Conservation (phyloP, 177 flowering plant genomes). For the Vitis hybrid region DNA sequence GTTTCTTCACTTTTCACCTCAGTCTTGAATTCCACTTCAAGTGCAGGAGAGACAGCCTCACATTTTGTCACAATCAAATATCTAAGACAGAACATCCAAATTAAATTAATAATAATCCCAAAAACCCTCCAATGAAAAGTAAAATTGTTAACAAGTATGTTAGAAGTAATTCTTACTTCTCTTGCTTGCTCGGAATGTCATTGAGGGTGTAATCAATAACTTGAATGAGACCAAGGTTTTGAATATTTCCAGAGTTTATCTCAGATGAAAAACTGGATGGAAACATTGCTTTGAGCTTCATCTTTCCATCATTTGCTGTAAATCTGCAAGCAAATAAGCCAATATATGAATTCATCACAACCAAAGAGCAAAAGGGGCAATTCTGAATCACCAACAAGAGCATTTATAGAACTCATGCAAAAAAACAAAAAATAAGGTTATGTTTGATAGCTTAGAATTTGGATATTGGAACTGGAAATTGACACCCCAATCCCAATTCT, state of each 20-base stretch:
- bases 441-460: no score
- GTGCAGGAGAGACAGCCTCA: constrained; percentile 70
- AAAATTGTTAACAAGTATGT: background rate
- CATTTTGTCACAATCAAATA: constrained; percentile 54
- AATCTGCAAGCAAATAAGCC: constrained; percentile 44
- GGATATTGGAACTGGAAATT: no score
- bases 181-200: constrained; percentile 64
- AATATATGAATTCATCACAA: background rate
- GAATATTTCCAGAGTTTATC: constrained; percentile 70
- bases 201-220: constrained; percentile 72
- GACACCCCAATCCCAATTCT: no score
- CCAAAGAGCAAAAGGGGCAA: background rate
- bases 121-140: background rate
- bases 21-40: constrained; percentile 44
- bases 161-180: constrained; percentile 56
- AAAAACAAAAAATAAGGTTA: background rate
- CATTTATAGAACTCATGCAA: background rate
- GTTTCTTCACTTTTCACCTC: constrained; percentile 24
- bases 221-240: constrained; percentile 78
- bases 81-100: constrained; percentile 19
- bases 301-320: constrained; percentile 76
- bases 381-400: background rate
- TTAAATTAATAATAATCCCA: background rate
- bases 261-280: constrained; percentile 57
- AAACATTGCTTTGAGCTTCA: constrained; percentile 65